phyloP scores from a whole-genome alignment of 805 yeast species.

The Aciculoconidium aculeatum region DNA sequence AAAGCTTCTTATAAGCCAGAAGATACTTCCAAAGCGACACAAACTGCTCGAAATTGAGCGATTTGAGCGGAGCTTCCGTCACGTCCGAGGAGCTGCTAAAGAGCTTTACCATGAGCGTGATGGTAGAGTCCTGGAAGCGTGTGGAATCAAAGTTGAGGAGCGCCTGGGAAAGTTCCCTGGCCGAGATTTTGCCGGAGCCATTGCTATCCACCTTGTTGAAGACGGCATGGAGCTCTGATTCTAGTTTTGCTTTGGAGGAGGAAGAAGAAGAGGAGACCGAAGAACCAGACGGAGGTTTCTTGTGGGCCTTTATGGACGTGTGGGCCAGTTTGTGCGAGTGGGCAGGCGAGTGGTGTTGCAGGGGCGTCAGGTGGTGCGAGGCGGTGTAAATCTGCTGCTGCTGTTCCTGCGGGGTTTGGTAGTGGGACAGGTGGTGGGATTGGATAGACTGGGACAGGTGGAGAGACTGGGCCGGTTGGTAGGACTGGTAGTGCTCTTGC shows the following conservation, averaged over 20 bases:
- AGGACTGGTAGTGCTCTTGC: slow-evolving; percentile 8
- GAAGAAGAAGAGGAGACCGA: slow-evolving; percentile 8
- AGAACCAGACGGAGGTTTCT: slow-evolving; percentile 15
- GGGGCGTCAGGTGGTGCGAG: slow-evolving; percentile 8
- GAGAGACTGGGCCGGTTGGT: slow-evolving; percentile 9
- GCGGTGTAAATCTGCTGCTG: slow-evolving; percentile 11
- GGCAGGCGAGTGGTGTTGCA: slow-evolving; percentile 8
- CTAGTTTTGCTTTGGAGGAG: slow-evolving; percentile 38
- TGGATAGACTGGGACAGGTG: slow-evolving; percentile 7
- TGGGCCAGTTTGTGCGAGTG: slow-evolving; percentile 10
- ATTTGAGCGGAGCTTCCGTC: slow-evolving; percentile 13
- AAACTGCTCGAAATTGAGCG: slow-evolving; percentile 52
- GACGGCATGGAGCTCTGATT: slow-evolving; percentile 42
- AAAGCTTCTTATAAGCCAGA: slow-evolving; percentile 59
- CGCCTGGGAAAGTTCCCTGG: slow-evolving; percentile 52
- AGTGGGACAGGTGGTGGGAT: slow-evolving; percentile 11
- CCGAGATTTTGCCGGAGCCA: slow-evolving; percentile 49
- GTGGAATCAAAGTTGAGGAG: slow-evolving; percentile 61
- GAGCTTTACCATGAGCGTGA: slow-evolving; percentile 55
- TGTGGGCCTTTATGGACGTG: slow-evolving; percentile 12
- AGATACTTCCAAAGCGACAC: slow-evolving; percentile 64
- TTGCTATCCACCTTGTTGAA: slow-evolving; percentile 53
- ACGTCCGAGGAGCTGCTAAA: slow-evolving; percentile 37
- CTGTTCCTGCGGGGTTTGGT: slow-evolving; percentile 10
- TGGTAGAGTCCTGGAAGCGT: slow-evolving; percentile 54